Conservation (phyloP, 306 rosid genomes). For the Trichosanthes cucumerina region DNA sequence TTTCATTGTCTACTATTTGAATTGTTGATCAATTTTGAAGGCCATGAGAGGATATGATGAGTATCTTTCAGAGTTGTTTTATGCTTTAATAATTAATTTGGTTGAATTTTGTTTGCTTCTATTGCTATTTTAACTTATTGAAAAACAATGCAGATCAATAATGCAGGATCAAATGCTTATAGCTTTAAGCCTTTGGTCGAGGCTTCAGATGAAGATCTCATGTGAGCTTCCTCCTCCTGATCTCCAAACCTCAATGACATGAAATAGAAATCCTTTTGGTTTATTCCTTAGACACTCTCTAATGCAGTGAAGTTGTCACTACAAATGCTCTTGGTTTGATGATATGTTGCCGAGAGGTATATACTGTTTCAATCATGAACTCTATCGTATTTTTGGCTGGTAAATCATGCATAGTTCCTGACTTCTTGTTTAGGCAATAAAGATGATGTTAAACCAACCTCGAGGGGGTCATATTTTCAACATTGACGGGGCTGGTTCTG, state of each 20-base stretch:
- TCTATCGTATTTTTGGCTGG: neutral
- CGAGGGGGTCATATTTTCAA: constrained; percentile 94
- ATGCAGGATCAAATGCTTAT: constrained; percentile 98
- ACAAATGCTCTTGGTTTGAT: constrained; percentile 94
- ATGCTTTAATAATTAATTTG: neutral
- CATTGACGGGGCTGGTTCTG: constrained; percentile 97
- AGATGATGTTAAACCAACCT: constrained; percentile 77
- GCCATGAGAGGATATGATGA: neutral
- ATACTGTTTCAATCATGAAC: constrained; percentile 8
- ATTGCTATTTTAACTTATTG: constrained; percentile 19
- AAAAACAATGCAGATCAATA: constrained; percentile 68
- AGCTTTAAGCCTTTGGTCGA: constrained; percentile 80
- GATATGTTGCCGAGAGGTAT: constrained; percentile 97
- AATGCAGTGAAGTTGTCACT: constrained; percentile 83
- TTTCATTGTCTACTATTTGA: neutral
- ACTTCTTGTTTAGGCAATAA: constrained; percentile 61
- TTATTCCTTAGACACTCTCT: constrained; percentile 14
- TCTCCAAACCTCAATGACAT: constrained; percentile 10
- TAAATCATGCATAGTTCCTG: constrained; percentile 17
- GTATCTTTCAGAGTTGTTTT: neutral
- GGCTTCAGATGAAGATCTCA: constrained; percentile 93
- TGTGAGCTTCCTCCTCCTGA: constrained; percentile 36
- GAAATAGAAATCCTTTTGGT: constrained; percentile 3
- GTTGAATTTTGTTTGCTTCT: constrained; percentile 17
- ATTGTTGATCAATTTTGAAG: neutral